These are phyloP conservation scores for Alternaria hordeiaustralica DNA, from an alignment of 2,329 filamentous ascomycete genomes.

Conservation along the genomic window DNA sequence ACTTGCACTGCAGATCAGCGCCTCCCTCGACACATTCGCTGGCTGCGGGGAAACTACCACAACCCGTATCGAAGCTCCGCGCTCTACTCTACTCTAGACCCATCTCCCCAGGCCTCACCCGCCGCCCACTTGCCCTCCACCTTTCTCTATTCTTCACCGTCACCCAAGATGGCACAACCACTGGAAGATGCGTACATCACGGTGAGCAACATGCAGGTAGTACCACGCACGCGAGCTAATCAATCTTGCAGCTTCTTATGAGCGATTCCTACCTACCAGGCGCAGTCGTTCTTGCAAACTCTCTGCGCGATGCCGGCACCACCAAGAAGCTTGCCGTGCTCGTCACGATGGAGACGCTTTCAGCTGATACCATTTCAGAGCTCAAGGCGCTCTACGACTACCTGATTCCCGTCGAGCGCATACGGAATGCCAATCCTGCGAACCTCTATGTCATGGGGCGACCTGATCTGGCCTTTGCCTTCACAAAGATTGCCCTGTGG, in stretches of 20 bases:
- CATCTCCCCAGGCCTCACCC: neutral
- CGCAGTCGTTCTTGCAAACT: slow-evolving; percentile 91
- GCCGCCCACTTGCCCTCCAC: neutral
- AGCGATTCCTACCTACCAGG: slow-evolving; percentile 93
- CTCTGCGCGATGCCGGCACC: slow-evolving; percentile 87
- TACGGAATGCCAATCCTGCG: slow-evolving; percentile 76
- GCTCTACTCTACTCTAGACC: slow-evolving; percentile 1
- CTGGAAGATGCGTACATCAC: slow-evolving; percentile 71
- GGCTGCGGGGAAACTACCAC: slow-evolving; percentile 36
- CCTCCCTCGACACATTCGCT: slow-evolving; percentile 23
- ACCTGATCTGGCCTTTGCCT: slow-evolving; percentile 86
- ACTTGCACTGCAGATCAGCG: slow-evolving; percentile 26
- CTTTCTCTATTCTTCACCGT: slow-evolving; percentile 2
- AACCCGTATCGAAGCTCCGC: slow-evolving; percentile 16
- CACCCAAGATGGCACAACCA: slow-evolving; percentile 40
- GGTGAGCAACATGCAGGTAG: slow-evolving; percentile 51
- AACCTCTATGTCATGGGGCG: slow-evolving; percentile 94
- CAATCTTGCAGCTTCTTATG: slow-evolving; percentile 74
- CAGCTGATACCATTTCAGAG: slow-evolving; percentile 75
- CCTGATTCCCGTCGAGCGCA: slow-evolving; percentile 80
- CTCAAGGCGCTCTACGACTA: slow-evolving; percentile 87
- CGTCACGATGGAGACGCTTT: slow-evolving; percentile 80
- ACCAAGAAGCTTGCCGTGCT: slow-evolving; percentile 84
- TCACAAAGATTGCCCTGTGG: slow-evolving; percentile 97
- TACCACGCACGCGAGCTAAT: slow-evolving; percentile 35